Percentiles rank a stretch among this genome's conserved stretches.
phyloP scores from a whole-genome alignment of 805 yeast genomes.

The Candida broadrunensis region DNA sequence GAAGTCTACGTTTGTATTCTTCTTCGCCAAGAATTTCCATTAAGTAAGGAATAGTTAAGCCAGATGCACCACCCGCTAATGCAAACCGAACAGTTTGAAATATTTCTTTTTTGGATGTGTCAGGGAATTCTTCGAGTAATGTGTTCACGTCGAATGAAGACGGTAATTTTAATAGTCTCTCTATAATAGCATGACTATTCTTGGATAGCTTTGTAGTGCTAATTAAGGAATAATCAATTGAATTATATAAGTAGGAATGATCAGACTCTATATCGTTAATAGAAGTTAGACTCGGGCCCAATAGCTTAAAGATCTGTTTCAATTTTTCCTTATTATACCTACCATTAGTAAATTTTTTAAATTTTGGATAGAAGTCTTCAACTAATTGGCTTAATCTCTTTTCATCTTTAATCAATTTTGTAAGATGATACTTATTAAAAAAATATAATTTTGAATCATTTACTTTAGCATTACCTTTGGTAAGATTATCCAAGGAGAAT shows the following conservation, averaged over 20 bases:
- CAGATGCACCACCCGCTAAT: slow-evolving; percentile 66
- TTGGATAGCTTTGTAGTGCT: slow-evolving; percentile 1
- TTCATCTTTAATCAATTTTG: slow-evolving; percentile 27
- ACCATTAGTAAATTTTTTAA: slow-evolving; percentile 9
- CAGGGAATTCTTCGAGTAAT: slow-evolving; percentile 1
- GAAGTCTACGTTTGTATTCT: slow-evolving; percentile 26
- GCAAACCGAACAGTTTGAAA: slow-evolving; percentile 66
- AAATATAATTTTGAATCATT: slow-evolving; percentile 69
- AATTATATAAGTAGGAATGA: slow-evolving; percentile 49
- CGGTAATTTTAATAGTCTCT: background rate
- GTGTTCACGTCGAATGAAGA: background rate
- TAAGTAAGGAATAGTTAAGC: slow-evolving; percentile 61
- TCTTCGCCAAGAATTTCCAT: slow-evolving; percentile 52
- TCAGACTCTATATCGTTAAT: slow-evolving; percentile 48
- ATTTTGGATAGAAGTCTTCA: slow-evolving; percentile 21
- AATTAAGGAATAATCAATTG: slow-evolving; percentile 26
- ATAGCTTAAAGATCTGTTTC: slow-evolving; percentile 33
- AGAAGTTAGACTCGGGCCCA: slow-evolving; percentile 51
- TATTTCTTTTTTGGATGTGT: slow-evolving; percentile 35
- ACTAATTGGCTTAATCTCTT: slow-evolving; percentile 33
- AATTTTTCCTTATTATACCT: slow-evolving; percentile 21
- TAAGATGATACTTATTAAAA: slow-evolving; percentile 73
- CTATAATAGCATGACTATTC: background rate
- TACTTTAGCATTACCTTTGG: slow-evolving; percentile 93
- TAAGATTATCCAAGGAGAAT: slow-evolving; percentile 70